These are phyloP conservation scores for Termitomyces titanicus DNA, from an alignment of 768 basidiomycete species.

Conservation along the genomic window DNA sequence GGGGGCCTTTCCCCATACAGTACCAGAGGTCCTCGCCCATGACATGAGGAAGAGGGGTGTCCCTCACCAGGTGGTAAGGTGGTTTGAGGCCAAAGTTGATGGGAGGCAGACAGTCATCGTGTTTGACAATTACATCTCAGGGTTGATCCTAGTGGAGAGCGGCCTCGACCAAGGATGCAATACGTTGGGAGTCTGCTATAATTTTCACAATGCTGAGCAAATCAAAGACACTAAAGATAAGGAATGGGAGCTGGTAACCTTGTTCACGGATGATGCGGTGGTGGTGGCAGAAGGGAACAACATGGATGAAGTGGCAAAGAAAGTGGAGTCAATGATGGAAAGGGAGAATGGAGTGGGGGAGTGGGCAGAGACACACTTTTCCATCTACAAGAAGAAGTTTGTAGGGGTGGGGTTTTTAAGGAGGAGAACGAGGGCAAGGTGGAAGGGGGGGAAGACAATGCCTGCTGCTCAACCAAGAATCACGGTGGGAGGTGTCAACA, in stretches of 20 bases:
- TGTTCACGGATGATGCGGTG: background rate
- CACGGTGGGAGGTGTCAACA: background rate
- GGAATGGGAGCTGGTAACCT: background rate
- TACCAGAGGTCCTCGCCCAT: constrained; percentile 19
- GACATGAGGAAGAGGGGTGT: constrained; percentile 23
- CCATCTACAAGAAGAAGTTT: background rate
- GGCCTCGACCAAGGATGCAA: background rate
- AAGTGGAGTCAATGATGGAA: background rate
- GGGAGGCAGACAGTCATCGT: background rate
- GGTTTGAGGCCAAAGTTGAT: constrained; percentile 2
- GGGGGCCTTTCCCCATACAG: constrained; percentile 33
- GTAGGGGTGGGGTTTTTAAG: background rate
- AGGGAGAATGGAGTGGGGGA: background rate
- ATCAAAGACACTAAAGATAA: background rate
- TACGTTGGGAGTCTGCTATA: background rate
- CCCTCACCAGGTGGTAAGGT: constrained; percentile 17
- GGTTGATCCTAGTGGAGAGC: background rate
- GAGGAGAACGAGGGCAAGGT: too few species aligned
- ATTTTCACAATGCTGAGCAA: background rate
- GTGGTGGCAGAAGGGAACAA: background rate
- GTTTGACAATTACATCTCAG: background rate
- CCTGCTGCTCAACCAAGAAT: background rate
- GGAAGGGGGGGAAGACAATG: background rate
- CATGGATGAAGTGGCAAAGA: background rate
- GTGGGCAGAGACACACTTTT: background rate